Evolutionary conservation across 768 basidiomycete species (phyloP).

Genomic region (Termitomyces sp.): DNA sequence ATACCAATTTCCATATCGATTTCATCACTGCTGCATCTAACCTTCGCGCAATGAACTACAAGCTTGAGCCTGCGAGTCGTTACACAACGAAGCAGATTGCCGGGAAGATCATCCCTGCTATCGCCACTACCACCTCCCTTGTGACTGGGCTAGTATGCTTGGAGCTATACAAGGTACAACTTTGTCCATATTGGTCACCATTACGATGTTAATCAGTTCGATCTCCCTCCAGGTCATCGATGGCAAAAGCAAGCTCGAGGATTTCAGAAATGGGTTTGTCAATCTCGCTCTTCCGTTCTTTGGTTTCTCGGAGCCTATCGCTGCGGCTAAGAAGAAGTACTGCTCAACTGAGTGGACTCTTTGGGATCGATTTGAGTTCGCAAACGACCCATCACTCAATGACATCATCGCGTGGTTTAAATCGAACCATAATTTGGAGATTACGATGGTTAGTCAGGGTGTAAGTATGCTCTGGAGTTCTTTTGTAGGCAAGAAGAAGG

Average conservation of each 20-base stretch:
- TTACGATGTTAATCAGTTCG: neutral
- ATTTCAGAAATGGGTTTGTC: constrained; percentile 98
- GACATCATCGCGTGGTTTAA: constrained; percentile 85
- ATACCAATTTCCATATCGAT: constrained; percentile 96
- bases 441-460: constrained; percentile 95
- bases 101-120: constrained; percentile 98
- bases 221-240: constrained; percentile 72
- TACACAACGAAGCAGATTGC: constrained; percentile 97
- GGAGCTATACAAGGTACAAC: constrained; percentile 90
- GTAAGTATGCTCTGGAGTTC: constrained; percentile 98
- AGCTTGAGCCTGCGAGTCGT: constrained; percentile 77
- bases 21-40: constrained; percentile 98
- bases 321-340: constrained; percentile 85
- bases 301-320: constrained; percentile 96
- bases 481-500: constrained; percentile 93
- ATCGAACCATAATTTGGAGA: constrained; percentile 75
- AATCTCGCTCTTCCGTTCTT: constrained; percentile 98
- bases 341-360: constrained; percentile 90
- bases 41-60: constrained; percentile 93
- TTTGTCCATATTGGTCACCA: neutral
- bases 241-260: constrained; percentile 87
- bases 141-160: constrained; percentile 95
- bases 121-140: constrained; percentile 96
- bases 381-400: constrained; percentile 81
- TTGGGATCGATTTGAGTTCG: constrained; percentile 96